A percentile compares a stretch with the other conserved stretches of the same genome.
These are phyloP conservation scores for Alternaria alternata DNA, from an alignment of 2,329 filamentous ascomycete species.

Conservation along the genomic window DNA sequence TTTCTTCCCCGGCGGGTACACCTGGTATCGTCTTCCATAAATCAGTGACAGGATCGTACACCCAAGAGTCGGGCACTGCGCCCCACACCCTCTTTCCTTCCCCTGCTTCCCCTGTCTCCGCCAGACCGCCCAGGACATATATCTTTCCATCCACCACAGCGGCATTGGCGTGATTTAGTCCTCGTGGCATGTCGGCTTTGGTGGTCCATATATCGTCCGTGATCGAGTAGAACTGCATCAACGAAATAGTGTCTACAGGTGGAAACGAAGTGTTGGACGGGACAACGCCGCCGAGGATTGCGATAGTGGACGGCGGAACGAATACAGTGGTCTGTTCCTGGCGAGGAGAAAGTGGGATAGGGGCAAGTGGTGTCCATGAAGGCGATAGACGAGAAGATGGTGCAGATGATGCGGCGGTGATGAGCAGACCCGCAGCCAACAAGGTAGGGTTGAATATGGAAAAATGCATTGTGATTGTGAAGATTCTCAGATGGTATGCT, in stretches of 20 bases:
- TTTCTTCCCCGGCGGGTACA: slow-evolving; percentile 13
- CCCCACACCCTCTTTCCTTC: slow-evolving; percentile 17
- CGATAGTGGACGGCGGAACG: slow-evolving; percentile 27
- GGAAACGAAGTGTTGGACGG: slow-evolving; percentile 9
- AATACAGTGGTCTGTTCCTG: slow-evolving; percentile 39
- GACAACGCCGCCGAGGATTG: slow-evolving; percentile 34
- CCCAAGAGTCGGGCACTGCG: slow-evolving; percentile 18
- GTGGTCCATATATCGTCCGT: slow-evolving; percentile 28
- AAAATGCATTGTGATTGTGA: not conserved
- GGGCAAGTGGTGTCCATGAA: slow-evolving; percentile 25
- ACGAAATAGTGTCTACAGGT: slow-evolving; percentile 21
- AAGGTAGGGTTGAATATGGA: not conserved
- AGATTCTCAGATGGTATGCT: not conserved
- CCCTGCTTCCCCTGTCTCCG: slow-evolving; percentile 3
- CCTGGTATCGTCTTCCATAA: slow-evolving; percentile 16
- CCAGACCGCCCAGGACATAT: slow-evolving; percentile 36
- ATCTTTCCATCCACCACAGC: slow-evolving; percentile 31
- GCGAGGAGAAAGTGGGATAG: slow-evolving; percentile 24
- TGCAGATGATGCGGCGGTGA: not conserved
- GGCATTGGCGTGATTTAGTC: slow-evolving; percentile 38
- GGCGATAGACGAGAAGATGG: not conserved
- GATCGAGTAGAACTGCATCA: slow-evolving; percentile 33
- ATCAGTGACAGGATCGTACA: slow-evolving; percentile 25
- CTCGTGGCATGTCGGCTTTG: slow-evolving; percentile 22
- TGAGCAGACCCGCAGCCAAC: not conserved